Conservation (phyloP, 1,284 basidiomycete species). For the Waitea zeae region DNA sequence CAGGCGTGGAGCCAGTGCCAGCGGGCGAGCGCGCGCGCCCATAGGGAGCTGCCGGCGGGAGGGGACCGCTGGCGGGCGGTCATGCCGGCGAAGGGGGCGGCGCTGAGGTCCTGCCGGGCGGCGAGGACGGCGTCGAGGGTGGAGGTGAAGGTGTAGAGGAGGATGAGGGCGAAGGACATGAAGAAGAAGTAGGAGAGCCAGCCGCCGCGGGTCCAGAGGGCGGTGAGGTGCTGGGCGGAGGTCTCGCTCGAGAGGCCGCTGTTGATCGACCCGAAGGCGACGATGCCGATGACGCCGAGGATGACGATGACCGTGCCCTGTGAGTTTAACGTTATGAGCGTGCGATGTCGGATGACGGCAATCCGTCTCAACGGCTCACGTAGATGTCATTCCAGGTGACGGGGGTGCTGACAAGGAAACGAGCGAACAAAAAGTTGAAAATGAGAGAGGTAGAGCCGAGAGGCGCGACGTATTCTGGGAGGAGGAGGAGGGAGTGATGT, state of each 20-base stretch:
- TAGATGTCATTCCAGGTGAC: conserved; percentile 70
- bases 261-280: conserved; percentile 73
- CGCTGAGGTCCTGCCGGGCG: conserved; percentile 43
- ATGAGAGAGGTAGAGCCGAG: conserved; percentile 72
- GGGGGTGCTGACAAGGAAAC: conserved; percentile 67
- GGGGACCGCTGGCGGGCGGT: conserved; percentile 12
- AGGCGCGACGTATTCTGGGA: conserved; percentile 70
- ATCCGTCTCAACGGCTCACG: conserved; percentile 28
- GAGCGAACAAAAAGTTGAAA: conserved; percentile 80
- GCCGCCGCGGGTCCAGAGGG: conserved; percentile 66
- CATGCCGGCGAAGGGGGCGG: conserved; percentile 32
- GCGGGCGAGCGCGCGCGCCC: conserved; percentile 14
- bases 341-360: neutral
- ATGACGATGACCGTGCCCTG: conserved; percentile 73
- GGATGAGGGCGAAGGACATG: conserved; percentile 51
- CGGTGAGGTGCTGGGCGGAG: conserved; percentile 54
- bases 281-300: conserved; percentile 70
- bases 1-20: conserved; percentile 22
- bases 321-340: conserved; percentile 4
- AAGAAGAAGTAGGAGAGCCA: conserved; percentile 83
- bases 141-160: conserved; percentile 45
- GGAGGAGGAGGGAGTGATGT: conserved; percentile 6
- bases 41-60: conserved; percentile 8
- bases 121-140: conserved; percentile 54
- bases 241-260: conserved; percentile 53